Percentiles rank a stretch among this genome's conserved stretches.
These are phyloP conservation scores for Saccharomycopsis amapae DNA, from an alignment of 805 yeast genomes.

Conservation along the genomic window DNA sequence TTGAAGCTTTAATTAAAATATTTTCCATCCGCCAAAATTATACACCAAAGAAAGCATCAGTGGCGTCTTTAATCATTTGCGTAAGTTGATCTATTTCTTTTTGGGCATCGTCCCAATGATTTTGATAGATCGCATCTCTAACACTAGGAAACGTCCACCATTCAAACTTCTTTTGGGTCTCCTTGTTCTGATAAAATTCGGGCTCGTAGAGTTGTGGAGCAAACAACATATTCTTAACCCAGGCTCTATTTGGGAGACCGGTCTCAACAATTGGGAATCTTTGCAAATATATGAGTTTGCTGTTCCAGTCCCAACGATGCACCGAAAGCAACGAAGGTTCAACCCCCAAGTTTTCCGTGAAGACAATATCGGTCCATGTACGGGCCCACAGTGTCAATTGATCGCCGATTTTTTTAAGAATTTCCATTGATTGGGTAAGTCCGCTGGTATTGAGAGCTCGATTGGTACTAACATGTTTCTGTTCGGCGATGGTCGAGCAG, in stretches of 20 bases:
- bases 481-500: not conserved
- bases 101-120: slow-evolving; percentile 49
- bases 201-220: slow-evolving; percentile 66
- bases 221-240: slow-evolving; percentile 58
- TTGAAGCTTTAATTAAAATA: too few relatives aligned
- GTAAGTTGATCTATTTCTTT: slow-evolving; percentile 41
- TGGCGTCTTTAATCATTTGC: slow-evolving; percentile 26
- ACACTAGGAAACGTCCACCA: slow-evolving; percentile 73
- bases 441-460: slow-evolving; percentile 29
- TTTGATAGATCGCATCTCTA: slow-evolving; percentile 52
- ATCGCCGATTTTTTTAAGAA: slow-evolving; percentile 38
- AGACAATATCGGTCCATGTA: slow-evolving; percentile 56
- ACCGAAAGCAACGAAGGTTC: slow-evolving; percentile 71
- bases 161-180: slow-evolving; percentile 29
- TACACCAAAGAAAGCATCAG: slow-evolving; percentile 21
- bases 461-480: slow-evolving; percentile 1
- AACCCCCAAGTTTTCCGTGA: slow-evolving; percentile 43
- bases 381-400: slow-evolving; percentile 48
- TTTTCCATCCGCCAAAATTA: too few relatives aligned
- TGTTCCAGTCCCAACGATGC: slow-evolving; percentile 76
- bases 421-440: slow-evolving; percentile 28
- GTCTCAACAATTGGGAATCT: slow-evolving; percentile 41
- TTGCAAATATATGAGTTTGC: slow-evolving; percentile 51
- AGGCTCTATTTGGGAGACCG: slow-evolving; percentile 46
- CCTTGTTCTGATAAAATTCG: slow-evolving; percentile 25